A percentile compares a stretch with the other conserved stretches of the same genome.
Conservation (phyloP, 768 basidiomycete genomes). For the Collybia nuda region DNA sequence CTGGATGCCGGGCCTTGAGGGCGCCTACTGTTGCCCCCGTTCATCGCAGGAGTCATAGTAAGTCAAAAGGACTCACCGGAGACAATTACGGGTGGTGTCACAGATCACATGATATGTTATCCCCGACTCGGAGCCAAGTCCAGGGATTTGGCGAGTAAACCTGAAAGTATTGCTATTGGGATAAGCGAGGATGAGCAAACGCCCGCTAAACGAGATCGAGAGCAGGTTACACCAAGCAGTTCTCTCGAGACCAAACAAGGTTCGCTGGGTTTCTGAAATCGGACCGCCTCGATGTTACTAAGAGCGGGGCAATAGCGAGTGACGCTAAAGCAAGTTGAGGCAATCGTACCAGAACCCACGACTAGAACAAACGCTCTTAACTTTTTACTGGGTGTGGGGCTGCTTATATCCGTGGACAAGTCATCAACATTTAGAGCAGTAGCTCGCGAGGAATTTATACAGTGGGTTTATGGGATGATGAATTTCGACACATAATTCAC, state of each 20-base stretch:
- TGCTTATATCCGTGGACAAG: conserved; percentile 66
- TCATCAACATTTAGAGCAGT: conserved; percentile 70
- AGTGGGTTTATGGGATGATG: conserved; percentile 39
- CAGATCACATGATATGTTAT: too few relatives aligned
- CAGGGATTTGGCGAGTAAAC: too few relatives aligned
- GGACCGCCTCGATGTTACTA: neutral
- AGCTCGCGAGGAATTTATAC: conserved; percentile 66
- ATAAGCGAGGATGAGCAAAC: conserved; percentile 43
- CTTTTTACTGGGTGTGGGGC: conserved; percentile 68
- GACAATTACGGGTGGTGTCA: too few relatives aligned
- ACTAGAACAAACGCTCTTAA: conserved; percentile 73
- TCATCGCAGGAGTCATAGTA: too few relatives aligned
- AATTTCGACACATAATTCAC: neutral
- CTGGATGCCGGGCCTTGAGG: too few relatives aligned
- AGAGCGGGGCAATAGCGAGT: conserved; percentile 29
- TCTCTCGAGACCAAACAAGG: conserved; percentile 48
- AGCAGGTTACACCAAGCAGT: conserved; percentile 62
- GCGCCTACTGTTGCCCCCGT: too few relatives aligned
- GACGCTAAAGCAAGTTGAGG: conserved; percentile 62
- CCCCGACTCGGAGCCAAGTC: too few relatives aligned
- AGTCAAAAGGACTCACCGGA: too few relatives aligned
- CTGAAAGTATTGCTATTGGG: too few relatives aligned
- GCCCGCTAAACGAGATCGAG: conserved; percentile 61
- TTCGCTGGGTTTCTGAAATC: conserved; percentile 12
- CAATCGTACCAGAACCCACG: conserved; percentile 58